phyloP scores from a whole-genome alignment of 192 early-diverging fungal species.

The Funneliformis mosseae region DNA sequence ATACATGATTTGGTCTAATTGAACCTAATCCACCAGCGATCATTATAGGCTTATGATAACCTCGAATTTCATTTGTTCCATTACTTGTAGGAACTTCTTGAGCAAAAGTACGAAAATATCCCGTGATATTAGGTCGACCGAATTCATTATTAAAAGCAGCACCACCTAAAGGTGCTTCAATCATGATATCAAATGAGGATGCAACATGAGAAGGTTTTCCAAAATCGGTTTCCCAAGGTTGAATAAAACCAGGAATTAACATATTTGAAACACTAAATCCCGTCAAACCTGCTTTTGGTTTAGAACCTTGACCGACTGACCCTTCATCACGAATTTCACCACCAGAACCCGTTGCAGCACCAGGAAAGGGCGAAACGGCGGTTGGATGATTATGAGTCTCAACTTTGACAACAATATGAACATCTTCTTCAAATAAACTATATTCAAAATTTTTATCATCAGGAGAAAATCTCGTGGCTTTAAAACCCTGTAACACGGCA shows the following conservation, averaged over 20 bases:
- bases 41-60: conserved; percentile 99
- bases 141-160: conserved; percentile 99
- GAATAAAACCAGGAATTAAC: conserved; percentile 83
- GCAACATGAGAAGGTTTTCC: conserved; percentile 91
- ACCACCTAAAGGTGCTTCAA: conserved; percentile 94
- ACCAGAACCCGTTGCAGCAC: conserved; percentile 97
- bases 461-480: conserved; percentile 61
- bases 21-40: conserved; percentile 97
- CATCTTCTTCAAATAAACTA: conserved; percentile 61
- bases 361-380: conserved; percentile 97
- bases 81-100: conserved; percentile 57
- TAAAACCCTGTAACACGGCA: conserved; percentile 85
- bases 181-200: conserved; percentile 95
- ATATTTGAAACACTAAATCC: conserved; percentile 97
- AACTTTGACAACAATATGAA: conserved; percentile 95
- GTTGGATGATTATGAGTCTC: conserved; percentile 99
- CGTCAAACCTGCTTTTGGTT: conserved; percentile 92
- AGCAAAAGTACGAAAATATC: conserved; percentile 96
- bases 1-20: conserved; percentile 86
- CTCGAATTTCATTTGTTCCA: conserved; percentile 71
- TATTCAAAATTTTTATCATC: conserved; percentile 59
- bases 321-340: conserved; percentile 99
- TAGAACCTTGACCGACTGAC: conserved; percentile 93
- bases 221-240: conserved; percentile 91
- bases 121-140: conserved; percentile 90